Evolutionary conservation across 2,329 filamentous ascomycete species (phyloP), one percentile per base, ranked within the genome.

Genomic region (Zasmidium angulare): DNA sequence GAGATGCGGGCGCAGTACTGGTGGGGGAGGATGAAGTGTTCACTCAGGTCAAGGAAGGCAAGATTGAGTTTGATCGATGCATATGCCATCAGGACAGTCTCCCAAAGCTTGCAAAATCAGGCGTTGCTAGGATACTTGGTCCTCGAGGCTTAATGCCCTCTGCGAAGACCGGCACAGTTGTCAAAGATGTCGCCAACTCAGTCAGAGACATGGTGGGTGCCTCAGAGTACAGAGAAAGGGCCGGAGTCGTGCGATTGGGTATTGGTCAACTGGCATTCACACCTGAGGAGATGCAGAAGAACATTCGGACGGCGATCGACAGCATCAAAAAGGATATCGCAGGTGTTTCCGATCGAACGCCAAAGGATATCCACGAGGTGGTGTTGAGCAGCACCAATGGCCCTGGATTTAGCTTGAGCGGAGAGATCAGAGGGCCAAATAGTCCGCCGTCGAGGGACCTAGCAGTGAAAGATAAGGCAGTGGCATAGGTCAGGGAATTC

Each of bases 101-200:
- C 67, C 82, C 84, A 54, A 91, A 89, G 58, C 79, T 99, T 70
- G 89, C 88, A 73, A 93, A 95, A 79, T 89, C 92, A 36, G 86
- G 84, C 0, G 75, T 99, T 63, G 93, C 89, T 64, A 84, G 88
- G 65, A 83, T 96, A 47, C 81, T 99, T 20, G 95, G 95, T 70
- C 95, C 96, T 49, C 88, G 86, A 76, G 93, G 93, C 2, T 77
- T 99, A 71, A 98, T 99, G 95, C 95, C 95, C 4, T 96, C 86
- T 74, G 79, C 84, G 61, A 96, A 96, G 81, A 86, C 86, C 63
- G 92, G 91, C 65, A 98, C 95, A 0, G 89, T 99, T 57, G 91
- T 96, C 22, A 88, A 84, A 71, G 89, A 96, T 72, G 84, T 96
- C 17, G 83, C 83, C 55, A 76, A 81, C n/a, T 83, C 87, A 31